Conservation (phyloP, 495 filamentous ascomycete genomes). For the Penicillium alfredii region DNA sequence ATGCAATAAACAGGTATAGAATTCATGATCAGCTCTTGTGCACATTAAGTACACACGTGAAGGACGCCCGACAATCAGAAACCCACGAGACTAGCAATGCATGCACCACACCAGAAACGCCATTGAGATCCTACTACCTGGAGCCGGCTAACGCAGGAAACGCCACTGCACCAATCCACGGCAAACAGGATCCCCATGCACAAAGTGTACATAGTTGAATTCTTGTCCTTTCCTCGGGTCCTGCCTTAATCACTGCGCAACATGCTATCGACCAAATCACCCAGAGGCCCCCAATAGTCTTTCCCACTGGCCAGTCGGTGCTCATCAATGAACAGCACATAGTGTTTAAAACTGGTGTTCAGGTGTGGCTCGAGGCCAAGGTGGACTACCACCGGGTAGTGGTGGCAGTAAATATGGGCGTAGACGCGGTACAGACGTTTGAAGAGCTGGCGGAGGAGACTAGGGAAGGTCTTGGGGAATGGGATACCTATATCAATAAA, state of each 20-base stretch:
- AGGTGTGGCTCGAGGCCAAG: constrained; percentile 94
- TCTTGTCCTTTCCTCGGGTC: neutral
- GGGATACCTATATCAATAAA: constrained; percentile 60
- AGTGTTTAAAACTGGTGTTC: constrained; percentile 99
- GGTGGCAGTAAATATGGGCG: constrained; percentile 99
- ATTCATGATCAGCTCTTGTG: neutral
- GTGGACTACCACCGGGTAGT: constrained; percentile 94
- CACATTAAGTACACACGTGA: constrained; percentile 4
- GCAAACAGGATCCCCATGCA: constrained; percentile 9
- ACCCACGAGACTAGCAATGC: constrained; percentile 12
- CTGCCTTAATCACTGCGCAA: constrained; percentile 71
- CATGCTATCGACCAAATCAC: constrained; percentile 96
- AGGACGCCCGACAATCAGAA: constrained; percentile 7
- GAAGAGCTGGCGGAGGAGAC: constrained; percentile 86
- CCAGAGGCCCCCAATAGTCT: constrained; percentile 96
- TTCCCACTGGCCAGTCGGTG: constrained; percentile 83
- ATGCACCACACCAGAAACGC: constrained; percentile 24
- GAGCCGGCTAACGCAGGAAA: constrained; percentile 3
- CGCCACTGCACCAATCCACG: constrained; percentile 3
- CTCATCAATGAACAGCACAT: constrained; percentile 94
- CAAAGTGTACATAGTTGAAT: constrained; percentile 2
- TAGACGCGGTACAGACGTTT: constrained; percentile 98
- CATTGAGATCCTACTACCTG: constrained; percentile 13
- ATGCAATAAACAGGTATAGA: no score
- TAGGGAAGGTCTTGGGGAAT: constrained; percentile 88